These are phyloP conservation scores for Cutaneotrichosporon cyanovorans DNA, from an alignment of 1,284 basidiomycete species.

Conservation along the genomic window DNA sequence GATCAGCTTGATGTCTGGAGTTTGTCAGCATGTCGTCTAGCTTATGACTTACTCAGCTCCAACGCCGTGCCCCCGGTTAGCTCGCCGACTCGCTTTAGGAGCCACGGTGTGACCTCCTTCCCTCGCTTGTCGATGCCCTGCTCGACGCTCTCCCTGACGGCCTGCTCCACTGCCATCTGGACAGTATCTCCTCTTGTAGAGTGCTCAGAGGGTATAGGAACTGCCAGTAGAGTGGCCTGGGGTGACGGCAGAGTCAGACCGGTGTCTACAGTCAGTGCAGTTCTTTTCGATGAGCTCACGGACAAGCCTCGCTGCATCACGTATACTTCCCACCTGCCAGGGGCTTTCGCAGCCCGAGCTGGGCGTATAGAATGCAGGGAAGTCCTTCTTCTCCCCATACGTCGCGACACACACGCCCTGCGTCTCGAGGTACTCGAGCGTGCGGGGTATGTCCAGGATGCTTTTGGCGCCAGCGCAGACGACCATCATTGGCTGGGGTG, in stretches of 20 bases:
- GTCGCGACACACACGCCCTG: slow-evolving; percentile 86
- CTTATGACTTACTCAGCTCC: slow-evolving; percentile 55
- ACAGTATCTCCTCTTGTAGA: slow-evolving; percentile 61
- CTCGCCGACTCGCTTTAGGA: slow-evolving; percentile 75
- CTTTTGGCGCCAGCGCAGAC: slow-evolving; percentile 94
- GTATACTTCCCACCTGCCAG: slow-evolving; percentile 9
- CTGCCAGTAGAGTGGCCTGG: slow-evolving; percentile 62
- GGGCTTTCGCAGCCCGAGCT: slow-evolving; percentile 58
- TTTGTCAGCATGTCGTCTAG: not conserved
- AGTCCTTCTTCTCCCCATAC: slow-evolving; percentile 66
- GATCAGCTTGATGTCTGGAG: slow-evolving; percentile 73
- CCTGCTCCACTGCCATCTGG: slow-evolving; percentile 75
- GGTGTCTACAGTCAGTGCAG: slow-evolving; percentile 27
- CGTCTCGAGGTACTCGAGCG: slow-evolving; percentile 95
- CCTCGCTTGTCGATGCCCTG: slow-evolving; percentile 74
- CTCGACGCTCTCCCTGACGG: slow-evolving; percentile 72
- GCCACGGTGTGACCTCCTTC: slow-evolving; percentile 93
- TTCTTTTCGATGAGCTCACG: slow-evolving; percentile 1
- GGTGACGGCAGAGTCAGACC: slow-evolving; percentile 38
- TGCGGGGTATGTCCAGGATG: slow-evolving; percentile 85
- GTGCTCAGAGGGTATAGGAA: slow-evolving; percentile 77
- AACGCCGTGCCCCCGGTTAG: slow-evolving; percentile 70
- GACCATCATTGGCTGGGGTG: slow-evolving; percentile 57
- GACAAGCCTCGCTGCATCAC: slow-evolving; percentile 20
- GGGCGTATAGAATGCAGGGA: slow-evolving; percentile 86